phyloP scores from a whole-genome alignment of 495 filamentous ascomycete genomes.

The Hypoxylon subgilvum region DNA sequence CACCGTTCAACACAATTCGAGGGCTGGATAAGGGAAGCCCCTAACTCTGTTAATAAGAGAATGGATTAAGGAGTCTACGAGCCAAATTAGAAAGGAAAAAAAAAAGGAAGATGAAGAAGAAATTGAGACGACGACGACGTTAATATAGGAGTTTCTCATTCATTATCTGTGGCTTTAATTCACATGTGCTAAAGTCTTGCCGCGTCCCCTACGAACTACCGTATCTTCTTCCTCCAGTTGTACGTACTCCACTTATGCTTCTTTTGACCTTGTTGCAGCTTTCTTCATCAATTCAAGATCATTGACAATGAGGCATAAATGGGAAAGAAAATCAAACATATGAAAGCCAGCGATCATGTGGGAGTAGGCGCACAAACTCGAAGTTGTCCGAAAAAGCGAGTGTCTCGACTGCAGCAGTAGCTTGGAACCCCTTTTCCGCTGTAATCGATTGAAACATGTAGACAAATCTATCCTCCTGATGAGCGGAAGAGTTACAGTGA shows the following conservation, averaged over 20 bases:
- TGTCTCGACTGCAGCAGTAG: conserved; percentile 72
- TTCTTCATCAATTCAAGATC: conserved; percentile 64
- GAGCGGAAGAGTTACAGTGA: conserved; percentile 64
- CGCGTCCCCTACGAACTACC: conserved; percentile 56
- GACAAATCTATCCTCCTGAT: conserved; percentile 66
- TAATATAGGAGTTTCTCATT: conserved; percentile 79
- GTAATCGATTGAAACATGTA: conserved; percentile 71
- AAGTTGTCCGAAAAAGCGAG: conserved; percentile 66
- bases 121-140: conserved; percentile 78
- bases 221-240: conserved; percentile 16
- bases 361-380: conserved; percentile 82
- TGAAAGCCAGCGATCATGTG: conserved; percentile 81
- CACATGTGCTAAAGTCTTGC: conserved; percentile 77
- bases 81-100: too few species aligned
- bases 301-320: conserved; percentile 76
- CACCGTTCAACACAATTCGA: too few species aligned
- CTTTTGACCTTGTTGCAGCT: conserved; percentile 26
- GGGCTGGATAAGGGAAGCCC: conserved; percentile 79
- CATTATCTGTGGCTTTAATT: conserved; percentile 80
- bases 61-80: conserved; percentile 74
- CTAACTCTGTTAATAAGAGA: conserved; percentile 66
- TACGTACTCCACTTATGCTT: neutral
- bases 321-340: conserved; percentile 65
- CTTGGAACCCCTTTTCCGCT: conserved; percentile 67
- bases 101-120: too few species aligned